Percentiles rank a stretch among this genome's conserved stretches.
These are phyloP conservation scores for Rubia balearica DNA, from an alignment of 305 asterid species.

Conservation along the genomic window DNA sequence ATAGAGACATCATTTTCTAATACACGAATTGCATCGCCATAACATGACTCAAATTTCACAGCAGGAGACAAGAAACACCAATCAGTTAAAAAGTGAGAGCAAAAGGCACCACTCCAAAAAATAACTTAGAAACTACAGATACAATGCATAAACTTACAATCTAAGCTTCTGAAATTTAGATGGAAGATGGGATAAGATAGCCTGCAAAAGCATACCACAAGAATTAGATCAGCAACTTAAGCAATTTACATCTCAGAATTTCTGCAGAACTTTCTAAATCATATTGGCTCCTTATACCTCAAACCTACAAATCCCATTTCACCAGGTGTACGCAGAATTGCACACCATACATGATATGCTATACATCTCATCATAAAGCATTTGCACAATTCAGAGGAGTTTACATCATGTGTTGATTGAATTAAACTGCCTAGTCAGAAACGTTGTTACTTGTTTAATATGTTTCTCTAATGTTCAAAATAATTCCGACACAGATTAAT, in stretches of 20 bases:
- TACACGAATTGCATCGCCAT: no score
- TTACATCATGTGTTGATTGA: background rate
- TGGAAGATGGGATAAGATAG: constrained; percentile 65
- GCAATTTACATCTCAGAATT: background rate
- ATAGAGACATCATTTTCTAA: background rate
- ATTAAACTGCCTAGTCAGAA: background rate
- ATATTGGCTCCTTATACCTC: background rate
- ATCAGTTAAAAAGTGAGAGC: background rate
- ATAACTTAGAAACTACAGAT: constrained; percentile 11
- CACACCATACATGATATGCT: background rate
- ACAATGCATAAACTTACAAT: constrained; percentile 42
- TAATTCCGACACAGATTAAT: background rate
- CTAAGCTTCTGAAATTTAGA: constrained; percentile 72
- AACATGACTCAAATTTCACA: background rate
- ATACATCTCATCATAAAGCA: background rate
- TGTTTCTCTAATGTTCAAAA: background rate
- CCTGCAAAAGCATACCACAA: constrained; percentile 48
- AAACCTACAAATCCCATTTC: background rate
- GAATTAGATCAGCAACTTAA: background rate
- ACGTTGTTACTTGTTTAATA: background rate
- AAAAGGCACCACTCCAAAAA: constrained; percentile 1
- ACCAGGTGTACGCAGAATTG: background rate
- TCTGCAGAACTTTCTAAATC: background rate
- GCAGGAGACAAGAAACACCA: background rate
- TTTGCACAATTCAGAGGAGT: background rate